Percentiles rank a stretch among this genome's conserved stretches.
Evolutionary conservation across 768 basidiomycete species (phyloP).

Genomic region (Tulasnella sp.): DNA sequence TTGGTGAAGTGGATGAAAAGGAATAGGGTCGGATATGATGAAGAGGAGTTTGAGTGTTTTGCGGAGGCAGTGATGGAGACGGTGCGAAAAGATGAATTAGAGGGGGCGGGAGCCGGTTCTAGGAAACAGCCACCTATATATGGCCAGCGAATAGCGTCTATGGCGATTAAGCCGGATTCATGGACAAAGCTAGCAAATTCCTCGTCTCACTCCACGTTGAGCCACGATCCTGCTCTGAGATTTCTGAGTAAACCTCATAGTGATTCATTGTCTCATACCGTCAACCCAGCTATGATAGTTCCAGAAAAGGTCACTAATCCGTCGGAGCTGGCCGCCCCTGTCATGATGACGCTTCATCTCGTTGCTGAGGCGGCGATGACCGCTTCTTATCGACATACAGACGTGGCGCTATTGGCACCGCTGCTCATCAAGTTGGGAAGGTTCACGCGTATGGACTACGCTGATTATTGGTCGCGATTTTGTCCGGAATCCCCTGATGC

Average conservation of each 20-base stretch:
- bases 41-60: conserved; percentile 47
- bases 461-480: conserved; percentile 82
- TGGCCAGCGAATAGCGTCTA: conserved; percentile 6
- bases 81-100: conserved; percentile 29
- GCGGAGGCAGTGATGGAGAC: conserved; percentile 37
- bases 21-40: conserved; percentile 32
- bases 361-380: conserved; percentile 42
- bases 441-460: conserved; percentile 69
- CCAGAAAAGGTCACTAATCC: conserved; percentile 8
- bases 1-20: conserved; percentile 43
- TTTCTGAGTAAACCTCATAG: conserved; percentile 31
- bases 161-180: not conserved
- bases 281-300: not conserved
- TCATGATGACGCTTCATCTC: conserved; percentile 43
- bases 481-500: conserved; percentile 46
- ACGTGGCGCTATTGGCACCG: conserved; percentile 45
- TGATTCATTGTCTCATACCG: conserved; percentile 18
- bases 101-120: conserved; percentile 2
- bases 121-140: conserved; percentile 20
- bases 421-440: conserved; percentile 32
- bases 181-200: conserved; percentile 1
- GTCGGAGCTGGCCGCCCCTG: conserved; percentile 16
- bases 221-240: conserved; percentile 46
- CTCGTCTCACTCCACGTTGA: conserved; percentile 35
- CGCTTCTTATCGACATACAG: conserved; percentile 39